phyloP scores from a whole-genome alignment of 495 filamentous ascomycete species.

The Talaromyces wortmannii region DNA sequence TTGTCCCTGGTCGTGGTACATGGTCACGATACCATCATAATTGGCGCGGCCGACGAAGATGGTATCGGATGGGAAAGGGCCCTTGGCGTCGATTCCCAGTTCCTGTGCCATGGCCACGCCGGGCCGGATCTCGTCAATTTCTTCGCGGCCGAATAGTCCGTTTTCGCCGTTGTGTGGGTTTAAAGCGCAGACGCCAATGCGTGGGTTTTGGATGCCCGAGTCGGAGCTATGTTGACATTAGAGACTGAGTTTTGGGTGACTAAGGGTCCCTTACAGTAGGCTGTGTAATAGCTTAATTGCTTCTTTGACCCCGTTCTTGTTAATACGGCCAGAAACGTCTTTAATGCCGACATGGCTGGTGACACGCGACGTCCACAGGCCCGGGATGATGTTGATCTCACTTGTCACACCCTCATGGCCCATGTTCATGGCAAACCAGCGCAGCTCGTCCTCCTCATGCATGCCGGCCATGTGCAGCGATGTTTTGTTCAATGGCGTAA shows the following conservation, averaged over 20 bases:
- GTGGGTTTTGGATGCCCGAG: slow-evolving; percentile 3
- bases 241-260: background rate
- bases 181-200: slow-evolving; percentile 7
- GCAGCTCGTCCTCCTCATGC: slow-evolving; percentile 9
- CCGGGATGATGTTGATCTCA: slow-evolving; percentile 8
- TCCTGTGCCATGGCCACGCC: background rate
- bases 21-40: slow-evolving; percentile 8
- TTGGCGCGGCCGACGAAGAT: slow-evolving; percentile 4
- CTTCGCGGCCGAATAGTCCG: slow-evolving; percentile 4
- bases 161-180: slow-evolving; percentile 10
- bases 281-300: slow-evolving; percentile 4
- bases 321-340: slow-evolving; percentile 3
- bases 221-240: slow-evolving; percentile 2
- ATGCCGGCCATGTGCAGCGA: slow-evolving; percentile 9
- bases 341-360: slow-evolving; percentile 9
- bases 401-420: slow-evolving; percentile 4
- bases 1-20: slow-evolving; percentile 11
- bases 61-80: slow-evolving; percentile 6
- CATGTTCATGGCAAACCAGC: slow-evolving; percentile 9
- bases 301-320: background rate
- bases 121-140: slow-evolving; percentile 6
- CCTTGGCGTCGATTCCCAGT: slow-evolving; percentile 5
- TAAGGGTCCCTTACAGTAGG: background rate
- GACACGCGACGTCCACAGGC: slow-evolving; percentile 6
- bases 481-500: slow-evolving; percentile 7